Evolutionary conservation across 106 monocot species (phyloP), one percentile per base, ranked within the genome.

Genomic region (Acorus gramineus): DNA sequence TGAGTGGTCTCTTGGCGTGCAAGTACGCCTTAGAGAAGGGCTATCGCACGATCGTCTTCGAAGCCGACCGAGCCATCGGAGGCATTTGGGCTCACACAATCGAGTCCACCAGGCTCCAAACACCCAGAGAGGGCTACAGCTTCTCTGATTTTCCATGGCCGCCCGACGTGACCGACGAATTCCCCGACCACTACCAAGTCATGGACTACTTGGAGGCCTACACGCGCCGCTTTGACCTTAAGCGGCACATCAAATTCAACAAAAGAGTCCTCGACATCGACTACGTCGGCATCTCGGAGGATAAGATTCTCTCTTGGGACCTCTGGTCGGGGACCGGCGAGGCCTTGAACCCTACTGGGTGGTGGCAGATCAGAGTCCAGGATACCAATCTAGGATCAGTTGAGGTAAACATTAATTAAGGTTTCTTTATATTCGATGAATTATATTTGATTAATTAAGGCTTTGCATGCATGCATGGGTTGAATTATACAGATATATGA

Each of bases 81-180:
- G 69, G 69, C 48, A 42, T 69, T 14, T 69, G 69, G 69, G 59
- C 69, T 1, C 49, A 51, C 50, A 69, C 69, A 49, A 7, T 69
- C 50, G 69, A 59, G 10, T 60, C 69, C 5, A 69, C 69, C 6
- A 69, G 47, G 50, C 60, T 69, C 9, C 59, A 69, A 49, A 50
- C 60, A 2, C 69, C 69, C 6, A 47, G 11, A 28, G 5, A 12
- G 4, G 28, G 2, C 8, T 69, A 60, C 51, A 10, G 51, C 2
- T 69, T 69, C 69, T 60, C 50, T 49, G 69, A 69, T 49, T 60
- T 69, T 43, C 69, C 58, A 6, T 69, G 69, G 69, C 59, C 69
- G 58, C 49, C 44, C 43, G 50, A 51, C 11, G 50, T 69, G 68
- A 42, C 4, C 14, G 58, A 59, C 1, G 14, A 8, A 1, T 56